Evolutionary conservation across 2,329 filamentous ascomycete genomes (phyloP).

Genomic region (Ceratocystis variospora): DNA sequence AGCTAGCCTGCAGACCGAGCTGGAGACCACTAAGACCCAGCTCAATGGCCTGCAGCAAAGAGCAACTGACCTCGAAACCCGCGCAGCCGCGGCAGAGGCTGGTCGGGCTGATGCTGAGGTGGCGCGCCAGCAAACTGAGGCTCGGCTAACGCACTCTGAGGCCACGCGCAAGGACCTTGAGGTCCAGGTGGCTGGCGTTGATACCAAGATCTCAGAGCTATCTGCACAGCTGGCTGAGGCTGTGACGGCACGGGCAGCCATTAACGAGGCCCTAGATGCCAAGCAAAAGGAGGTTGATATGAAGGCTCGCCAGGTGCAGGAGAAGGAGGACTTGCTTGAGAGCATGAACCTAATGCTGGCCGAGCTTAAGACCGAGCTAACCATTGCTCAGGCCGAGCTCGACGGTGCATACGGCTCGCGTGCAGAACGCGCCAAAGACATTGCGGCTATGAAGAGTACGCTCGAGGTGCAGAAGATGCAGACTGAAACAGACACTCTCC

Average conservation of each 20-base stretch:
- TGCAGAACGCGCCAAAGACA: conserved; percentile 44
- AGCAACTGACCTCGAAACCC: conserved; percentile 19
- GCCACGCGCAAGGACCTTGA: conserved; percentile 19
- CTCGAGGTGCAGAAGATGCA: conserved; percentile 34
- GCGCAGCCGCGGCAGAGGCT: conserved; percentile 16
- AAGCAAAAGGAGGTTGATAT: conserved; percentile 33
- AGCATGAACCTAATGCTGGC: conserved; percentile 38
- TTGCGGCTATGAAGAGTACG: conserved; percentile 39
- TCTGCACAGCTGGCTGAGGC: conserved; percentile 27
- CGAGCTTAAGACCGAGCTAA: conserved; percentile 48
- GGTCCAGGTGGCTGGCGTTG: conserved; percentile 22
- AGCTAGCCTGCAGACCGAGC: conserved; percentile 30
- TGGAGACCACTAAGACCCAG: conserved; percentile 28
- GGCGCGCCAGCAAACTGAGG: conserved; percentile 18
- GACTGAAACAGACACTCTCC: conserved; percentile 36
- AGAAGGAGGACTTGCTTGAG: conserved; percentile 39
- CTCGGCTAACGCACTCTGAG: conserved; percentile 16
- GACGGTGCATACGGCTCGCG: conserved; percentile 48
- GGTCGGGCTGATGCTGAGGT: conserved; percentile 18
- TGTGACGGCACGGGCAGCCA: conserved; percentile 28
- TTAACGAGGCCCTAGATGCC: conserved; percentile 27
- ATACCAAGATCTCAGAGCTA: conserved; percentile 28
- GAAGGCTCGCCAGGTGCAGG: conserved; percentile 29
- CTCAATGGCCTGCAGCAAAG: conserved; percentile 31
- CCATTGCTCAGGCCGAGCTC: conserved; percentile 46